Evolutionary conservation across 2,329 filamentous ascomycete genomes (phyloP), one percentile per base, ranked within the genome.

Genomic region (Cytospora leucostoma): DNA sequence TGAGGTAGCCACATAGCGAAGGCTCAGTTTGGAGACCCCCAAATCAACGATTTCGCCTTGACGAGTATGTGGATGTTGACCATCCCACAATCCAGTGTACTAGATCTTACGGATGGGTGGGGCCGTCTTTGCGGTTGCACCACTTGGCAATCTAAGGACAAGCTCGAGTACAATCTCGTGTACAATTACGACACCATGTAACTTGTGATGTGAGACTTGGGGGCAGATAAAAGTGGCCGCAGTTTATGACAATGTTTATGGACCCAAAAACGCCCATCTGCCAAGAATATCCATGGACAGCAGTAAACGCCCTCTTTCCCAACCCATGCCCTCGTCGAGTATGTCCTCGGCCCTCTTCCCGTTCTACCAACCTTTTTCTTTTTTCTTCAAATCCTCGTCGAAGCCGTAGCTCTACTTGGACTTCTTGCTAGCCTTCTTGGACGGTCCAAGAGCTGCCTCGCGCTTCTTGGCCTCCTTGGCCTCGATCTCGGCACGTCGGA

Each of bases 401-500:
- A 55, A 55, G 58, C 11, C 52, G 13, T 32, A 44, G 33, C 8
- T 8, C 40, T 55, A 61, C 38, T 61, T 61, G 13, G 59, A 55
- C 75, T 83, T 83, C 67, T 73, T 70, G 69, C 75, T 76, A 12
- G 71, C 70, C 71, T 83, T 84, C 74, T 81, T 81, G 52, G 51
- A n/a, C 10, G 61, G 55, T 10, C 79, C 82, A 52, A 82, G 72
- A 8, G 82, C 83, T 8, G 79, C 79, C 72, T 81, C 81, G 34
- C 84, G 80, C 73, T 78, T 79, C 78, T 84, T 85, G 52, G 83
- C 81, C 72, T 86, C 83, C 69, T 74, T 81, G 2, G 79, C 81
- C 49, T 85, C 82, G 38, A 84, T 77, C 72, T 86, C 82, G 3
- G 76, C 74, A 70, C 73, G 78, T 68, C 80, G 79, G 11, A 73